phyloP scores from a whole-genome alignment of 75 land plant species.

The Selaginella moellendorffii region DNA sequence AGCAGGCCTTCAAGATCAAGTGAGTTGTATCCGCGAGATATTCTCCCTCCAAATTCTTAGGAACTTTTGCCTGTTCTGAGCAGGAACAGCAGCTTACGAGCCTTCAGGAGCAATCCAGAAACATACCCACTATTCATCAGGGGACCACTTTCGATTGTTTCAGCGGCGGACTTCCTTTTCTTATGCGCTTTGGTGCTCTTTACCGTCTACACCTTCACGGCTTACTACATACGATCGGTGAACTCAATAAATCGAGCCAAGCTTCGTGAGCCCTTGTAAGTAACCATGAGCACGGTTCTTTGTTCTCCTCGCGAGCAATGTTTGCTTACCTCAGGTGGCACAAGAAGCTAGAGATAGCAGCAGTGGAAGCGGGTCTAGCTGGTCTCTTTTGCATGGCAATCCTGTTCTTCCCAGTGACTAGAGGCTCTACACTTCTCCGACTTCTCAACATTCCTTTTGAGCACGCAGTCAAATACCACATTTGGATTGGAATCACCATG shows the following conservation, averaged over 20 bases:
- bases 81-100: background rate
- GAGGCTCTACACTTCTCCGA: background rate
- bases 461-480: constrained; percentile 4
- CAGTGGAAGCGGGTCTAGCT: background rate
- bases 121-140: constrained; percentile 2
- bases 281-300: background rate
- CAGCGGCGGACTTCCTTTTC: background rate
- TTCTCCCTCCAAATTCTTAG: background rate
- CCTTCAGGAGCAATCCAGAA: background rate
- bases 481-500: background rate
- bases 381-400: background rate
- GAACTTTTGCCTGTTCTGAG: background rate
- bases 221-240: background rate
- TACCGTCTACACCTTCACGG: constrained; percentile 1
- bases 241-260: background rate
- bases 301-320: background rate
- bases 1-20: background rate
- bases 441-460: constrained; percentile 8
- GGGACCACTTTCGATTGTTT: constrained; percentile 1
- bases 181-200: background rate
- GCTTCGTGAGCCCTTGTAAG: background rate
- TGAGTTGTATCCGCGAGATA: background rate
- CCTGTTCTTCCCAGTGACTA: background rate
- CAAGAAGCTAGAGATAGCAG: constrained; percentile 1
- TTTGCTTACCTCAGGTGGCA: constrained; percentile 5